Conservation (phyloP, 306 rosid genomes). For the Argentina anserina region DNA sequence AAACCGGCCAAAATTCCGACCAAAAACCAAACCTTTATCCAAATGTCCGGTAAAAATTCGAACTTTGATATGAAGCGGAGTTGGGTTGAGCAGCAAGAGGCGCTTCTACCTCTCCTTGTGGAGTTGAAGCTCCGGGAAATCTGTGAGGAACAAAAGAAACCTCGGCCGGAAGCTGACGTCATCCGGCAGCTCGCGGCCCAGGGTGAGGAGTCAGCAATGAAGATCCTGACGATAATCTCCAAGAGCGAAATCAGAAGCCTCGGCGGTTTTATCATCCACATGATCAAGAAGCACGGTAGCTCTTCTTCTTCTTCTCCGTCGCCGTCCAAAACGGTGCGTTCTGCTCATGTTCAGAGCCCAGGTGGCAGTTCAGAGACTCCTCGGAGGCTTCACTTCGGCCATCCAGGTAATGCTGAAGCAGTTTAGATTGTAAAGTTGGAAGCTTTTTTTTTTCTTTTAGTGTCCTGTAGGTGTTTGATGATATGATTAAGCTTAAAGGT, state of each 20-base stretch:
- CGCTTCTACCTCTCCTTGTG: neutral
- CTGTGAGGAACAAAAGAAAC: neutral
- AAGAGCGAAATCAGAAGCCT: neutral
- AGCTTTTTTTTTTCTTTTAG: neutral
- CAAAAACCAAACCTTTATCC: too few species aligned
- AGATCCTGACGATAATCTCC: neutral
- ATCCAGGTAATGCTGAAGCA: neutral
- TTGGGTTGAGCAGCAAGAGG: neutral
- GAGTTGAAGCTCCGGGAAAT: neutral
- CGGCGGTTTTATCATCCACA: neutral
- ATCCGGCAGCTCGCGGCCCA: neutral
- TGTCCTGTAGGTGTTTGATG: neutral
- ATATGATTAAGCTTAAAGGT: neutral
- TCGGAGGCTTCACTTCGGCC: neutral
- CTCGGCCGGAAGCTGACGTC: neutral
- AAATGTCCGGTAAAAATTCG: too few species aligned
- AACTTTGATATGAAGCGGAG: neutral
- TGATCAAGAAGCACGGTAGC: neutral
- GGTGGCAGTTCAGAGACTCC: neutral
- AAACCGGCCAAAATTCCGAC: neutral
- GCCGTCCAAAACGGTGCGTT: neutral
- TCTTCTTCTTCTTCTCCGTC: neutral
- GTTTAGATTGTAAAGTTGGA: neutral
- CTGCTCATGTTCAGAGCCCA: neutral
- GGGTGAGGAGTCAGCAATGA: neutral